These are phyloP conservation scores for Ambispora gerdemannii DNA, from an alignment of 192 early-diverging fungal genomes.

Conservation along the genomic window DNA sequence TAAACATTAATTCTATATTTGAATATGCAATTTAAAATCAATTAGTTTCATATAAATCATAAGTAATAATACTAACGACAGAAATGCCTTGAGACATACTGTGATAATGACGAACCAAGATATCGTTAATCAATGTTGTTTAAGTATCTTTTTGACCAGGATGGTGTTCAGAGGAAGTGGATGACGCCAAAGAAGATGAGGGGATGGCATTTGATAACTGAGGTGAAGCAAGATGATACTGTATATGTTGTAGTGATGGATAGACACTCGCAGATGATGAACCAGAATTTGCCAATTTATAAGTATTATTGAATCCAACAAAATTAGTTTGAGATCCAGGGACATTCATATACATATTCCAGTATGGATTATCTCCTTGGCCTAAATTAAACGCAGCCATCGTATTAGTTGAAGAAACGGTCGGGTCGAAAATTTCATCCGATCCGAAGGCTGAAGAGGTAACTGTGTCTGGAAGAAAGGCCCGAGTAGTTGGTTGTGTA, in stretches of 20 bases:
- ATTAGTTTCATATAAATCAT: too few species aligned
- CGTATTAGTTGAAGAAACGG: not conserved
- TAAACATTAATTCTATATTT: too few species aligned
- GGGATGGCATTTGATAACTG: not conserved
- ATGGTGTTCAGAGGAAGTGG: not conserved
- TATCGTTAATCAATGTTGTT: not conserved
- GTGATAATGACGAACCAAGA: not conserved
- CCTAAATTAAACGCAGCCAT: not conserved
- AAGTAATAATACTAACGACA: too few species aligned
- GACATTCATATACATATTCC: not conserved
- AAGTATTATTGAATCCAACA: not conserved
- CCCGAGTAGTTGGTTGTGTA: not conserved
- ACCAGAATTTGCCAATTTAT: not conserved
- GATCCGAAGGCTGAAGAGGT: not conserved
- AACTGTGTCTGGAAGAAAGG: not conserved
- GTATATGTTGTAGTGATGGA: not conserved
- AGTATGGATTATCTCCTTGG: not conserved
- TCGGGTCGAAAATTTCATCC: not conserved
- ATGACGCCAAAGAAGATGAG: not conserved
- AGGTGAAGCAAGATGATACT: not conserved
- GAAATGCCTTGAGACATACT: too few species aligned
- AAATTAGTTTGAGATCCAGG: not conserved
- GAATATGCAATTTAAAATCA: too few species aligned
- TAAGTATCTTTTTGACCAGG: not conserved
- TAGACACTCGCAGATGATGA: not conserved